phyloP scores from a whole-genome alignment of 805 yeast species.

The Yamadazyma takamatsuzukensis region DNA sequence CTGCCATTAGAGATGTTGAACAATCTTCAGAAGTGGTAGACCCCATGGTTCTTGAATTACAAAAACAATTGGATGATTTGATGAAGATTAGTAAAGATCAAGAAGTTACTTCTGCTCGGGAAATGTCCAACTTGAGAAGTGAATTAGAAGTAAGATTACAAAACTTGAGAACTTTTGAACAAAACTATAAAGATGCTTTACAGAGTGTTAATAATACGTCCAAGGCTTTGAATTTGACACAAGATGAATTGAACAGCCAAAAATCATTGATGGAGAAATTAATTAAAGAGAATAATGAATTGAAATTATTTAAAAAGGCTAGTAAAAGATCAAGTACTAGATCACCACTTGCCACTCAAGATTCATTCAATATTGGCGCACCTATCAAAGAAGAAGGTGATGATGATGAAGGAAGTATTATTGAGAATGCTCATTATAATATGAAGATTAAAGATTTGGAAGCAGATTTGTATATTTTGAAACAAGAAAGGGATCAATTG shows the following conservation, averaged over 20 bases:
- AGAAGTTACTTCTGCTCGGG: slow-evolving; percentile 31
- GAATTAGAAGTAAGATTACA: slow-evolving; percentile 28
- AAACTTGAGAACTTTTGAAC: slow-evolving; percentile 45
- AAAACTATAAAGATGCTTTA: slow-evolving; percentile 66
- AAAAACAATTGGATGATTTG: slow-evolving; percentile 55
- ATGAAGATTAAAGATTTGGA: slow-evolving; percentile 77
- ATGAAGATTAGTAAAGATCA: slow-evolving; percentile 44
- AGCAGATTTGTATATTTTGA: slow-evolving; percentile 76
- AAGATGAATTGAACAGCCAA: slow-evolving; percentile 63
- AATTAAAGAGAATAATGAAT: slow-evolving; percentile 64
- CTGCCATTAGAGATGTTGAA: slow-evolving; percentile 7
- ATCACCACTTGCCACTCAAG: slow-evolving; percentile 17
- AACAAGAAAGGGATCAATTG: slow-evolving; percentile 80
- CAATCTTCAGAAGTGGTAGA: slow-evolving; percentile 6
- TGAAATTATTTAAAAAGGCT: slow-evolving; percentile 50
- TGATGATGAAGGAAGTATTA: slow-evolving; percentile 25
- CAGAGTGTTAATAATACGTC: slow-evolving; percentile 71
- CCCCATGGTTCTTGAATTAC: slow-evolving; percentile 40
- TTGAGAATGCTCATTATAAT: slow-evolving; percentile 55
- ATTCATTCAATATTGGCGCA: slow-evolving; percentile 15
- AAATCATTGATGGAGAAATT: slow-evolving; percentile 54
- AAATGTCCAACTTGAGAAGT: slow-evolving; percentile 26
- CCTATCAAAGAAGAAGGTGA: slow-evolving; percentile 19
- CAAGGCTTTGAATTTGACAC: slow-evolving; percentile 69
- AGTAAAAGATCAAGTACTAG: slow-evolving; percentile 32